Base-by-base conservation (phyloP, 768 basidiomycete genomes). In the Tephrocybe sp. region DNA sequence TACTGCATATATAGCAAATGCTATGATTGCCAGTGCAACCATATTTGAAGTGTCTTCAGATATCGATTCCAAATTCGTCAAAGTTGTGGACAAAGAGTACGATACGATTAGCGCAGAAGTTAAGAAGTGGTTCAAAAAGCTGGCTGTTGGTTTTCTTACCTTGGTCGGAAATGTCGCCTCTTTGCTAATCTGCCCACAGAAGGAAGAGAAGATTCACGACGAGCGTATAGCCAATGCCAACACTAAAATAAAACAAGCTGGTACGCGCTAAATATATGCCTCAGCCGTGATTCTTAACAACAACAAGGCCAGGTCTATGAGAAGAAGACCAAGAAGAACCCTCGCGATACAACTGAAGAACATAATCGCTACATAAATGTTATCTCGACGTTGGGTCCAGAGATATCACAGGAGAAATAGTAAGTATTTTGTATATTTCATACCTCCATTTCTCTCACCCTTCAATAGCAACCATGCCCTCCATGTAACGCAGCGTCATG, bases 51-150 rank as follows among this genome's bases (percentile, higher is more conserved):
- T 77, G 13, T 68, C 89, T 38, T 77, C 79, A 2, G 88, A 91
- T 24, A 76, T 90, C 44, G 85, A 90, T 59, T 51, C 70, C 55
- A 92, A 87, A 69, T 90, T 89, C 65, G 78, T 80, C 34, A 91
- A 86, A 69, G 62, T 86, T 52, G 78, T 78, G 11, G 86, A 88
- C 57, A 89, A 82, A 67, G 89, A 92, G 55, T 88, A 82, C 51
- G 82, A 84, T 53, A 60, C 49, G 18, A 69, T 89, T 42, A 82
- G 80, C 54, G 65, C 71, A 25, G 89, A 90, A 54, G 82, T 89
- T 34, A 86, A 83, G 73, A 92, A 87, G 60, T 91, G 89, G 88
- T 84, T 91, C 74, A 90, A 87, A 79, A 89, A 84, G 65, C 76
- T 91, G 28, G 77, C 83, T 41, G 89, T 91, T 59, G 57, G 86